Conservation (phyloP, 305 asterid species). For the Fraxinus nigra region DNA sequence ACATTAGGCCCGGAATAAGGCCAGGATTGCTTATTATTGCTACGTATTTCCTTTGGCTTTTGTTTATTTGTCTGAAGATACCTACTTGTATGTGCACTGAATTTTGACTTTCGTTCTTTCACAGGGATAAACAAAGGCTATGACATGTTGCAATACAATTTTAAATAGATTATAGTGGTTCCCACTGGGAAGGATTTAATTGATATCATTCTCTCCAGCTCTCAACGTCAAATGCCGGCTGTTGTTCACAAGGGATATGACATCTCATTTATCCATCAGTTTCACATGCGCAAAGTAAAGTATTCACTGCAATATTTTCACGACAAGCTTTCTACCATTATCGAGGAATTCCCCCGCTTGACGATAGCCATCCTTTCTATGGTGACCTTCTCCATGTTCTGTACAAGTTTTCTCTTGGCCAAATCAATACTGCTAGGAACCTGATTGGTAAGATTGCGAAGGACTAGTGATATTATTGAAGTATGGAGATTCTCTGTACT, state of each 20-base stretch:
- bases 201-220: conserved; percentile 81
- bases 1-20: neutral
- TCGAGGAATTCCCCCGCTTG: conserved; percentile 88
- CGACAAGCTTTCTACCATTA: conserved; percentile 74
- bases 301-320: conserved; percentile 71
- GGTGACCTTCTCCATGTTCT: conserved; percentile 91
- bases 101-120: neutral
- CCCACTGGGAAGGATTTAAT: conserved; percentile 87
- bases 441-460: conserved; percentile 70
- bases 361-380: conserved; percentile 85
- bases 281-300: conserved; percentile 90
- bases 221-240: conserved; percentile 86
- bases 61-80: neutral
- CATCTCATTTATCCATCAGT: conserved; percentile 77
- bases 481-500: conserved; percentile 79
- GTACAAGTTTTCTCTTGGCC: conserved; percentile 94
- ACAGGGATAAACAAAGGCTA: conserved; percentile 13
- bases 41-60: neutral
- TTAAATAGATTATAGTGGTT: conserved; percentile 84
- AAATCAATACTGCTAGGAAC: conserved; percentile 80
- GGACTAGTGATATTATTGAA: conserved; percentile 77
- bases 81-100: neutral
- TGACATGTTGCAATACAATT: conserved; percentile 89
- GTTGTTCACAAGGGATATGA: conserved; percentile 96
- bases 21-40: conserved; percentile 35